These are phyloP conservation scores for Escallonia herrerae DNA, from an alignment of 129 eudicot genomes.

Conservation along the genomic window DNA sequence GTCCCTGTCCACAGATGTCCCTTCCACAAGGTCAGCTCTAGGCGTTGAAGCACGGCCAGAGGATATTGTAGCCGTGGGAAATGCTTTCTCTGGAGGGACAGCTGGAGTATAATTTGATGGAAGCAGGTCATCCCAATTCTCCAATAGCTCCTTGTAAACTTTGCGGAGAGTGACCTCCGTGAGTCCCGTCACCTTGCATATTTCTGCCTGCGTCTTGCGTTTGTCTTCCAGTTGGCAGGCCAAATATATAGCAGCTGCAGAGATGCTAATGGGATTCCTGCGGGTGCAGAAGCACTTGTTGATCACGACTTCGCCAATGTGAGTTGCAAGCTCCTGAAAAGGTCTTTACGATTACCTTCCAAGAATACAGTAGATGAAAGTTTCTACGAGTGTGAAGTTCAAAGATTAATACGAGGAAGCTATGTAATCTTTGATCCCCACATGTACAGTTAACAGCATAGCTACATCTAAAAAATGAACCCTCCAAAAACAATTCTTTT, in stretches of 20 bases:
- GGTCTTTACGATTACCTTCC: neutral
- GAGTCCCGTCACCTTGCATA: constrained; percentile 95
- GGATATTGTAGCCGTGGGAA: constrained; percentile 81
- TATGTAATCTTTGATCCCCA: too few relatives aligned
- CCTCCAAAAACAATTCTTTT: too few relatives aligned
- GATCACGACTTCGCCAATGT: constrained; percentile 94
- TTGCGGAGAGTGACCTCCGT: constrained; percentile 94
- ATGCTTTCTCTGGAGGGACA: constrained; percentile 96
- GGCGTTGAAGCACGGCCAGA: constrained; percentile 64
- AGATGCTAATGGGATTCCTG: constrained; percentile 93
- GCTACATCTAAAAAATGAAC: too few relatives aligned
- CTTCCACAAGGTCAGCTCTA: constrained; percentile 46
- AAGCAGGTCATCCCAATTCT: constrained; percentile 96
- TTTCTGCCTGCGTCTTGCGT: constrained; percentile 98
- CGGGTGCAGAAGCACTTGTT: constrained; percentile 99
- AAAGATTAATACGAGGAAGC: neutral
- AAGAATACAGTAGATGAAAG: neutral
- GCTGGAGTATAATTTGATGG: constrained; percentile 94
- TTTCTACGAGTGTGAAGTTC: neutral
- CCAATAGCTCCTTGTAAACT: constrained; percentile 90
- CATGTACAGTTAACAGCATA: too few relatives aligned
- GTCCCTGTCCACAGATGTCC: constrained; percentile 27
- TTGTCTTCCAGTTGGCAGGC: constrained; percentile 94
- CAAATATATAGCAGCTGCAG: constrained; percentile 94
- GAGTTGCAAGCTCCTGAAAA: constrained; percentile 92